Evolutionary conservation across 1,284 basidiomycete species (phyloP).

Genomic region (Heimioporus retisporus): DNA sequence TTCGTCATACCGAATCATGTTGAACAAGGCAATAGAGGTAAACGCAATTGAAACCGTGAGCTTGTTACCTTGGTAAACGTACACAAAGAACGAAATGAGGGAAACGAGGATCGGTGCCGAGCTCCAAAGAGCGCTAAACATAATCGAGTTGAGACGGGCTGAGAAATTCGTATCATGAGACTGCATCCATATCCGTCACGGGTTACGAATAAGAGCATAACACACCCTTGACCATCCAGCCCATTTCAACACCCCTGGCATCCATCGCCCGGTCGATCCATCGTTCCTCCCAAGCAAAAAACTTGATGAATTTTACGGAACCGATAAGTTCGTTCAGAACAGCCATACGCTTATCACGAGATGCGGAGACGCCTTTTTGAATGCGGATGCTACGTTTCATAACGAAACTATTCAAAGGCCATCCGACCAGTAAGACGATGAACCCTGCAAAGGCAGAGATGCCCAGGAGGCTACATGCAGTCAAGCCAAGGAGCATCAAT

Average conservation of each 20-base stretch:
- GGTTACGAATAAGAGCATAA: slow-evolving; percentile 1
- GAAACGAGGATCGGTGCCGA: slow-evolving; percentile 77
- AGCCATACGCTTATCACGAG: slow-evolving; percentile 88
- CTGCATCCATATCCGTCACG: neutral
- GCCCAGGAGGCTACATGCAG: slow-evolving; percentile 76
- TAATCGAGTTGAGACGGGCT: slow-evolving; percentile 73
- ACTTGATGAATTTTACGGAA: slow-evolving; percentile 88
- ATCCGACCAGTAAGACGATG: slow-evolving; percentile 76
- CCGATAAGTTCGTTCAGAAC: slow-evolving; percentile 89
- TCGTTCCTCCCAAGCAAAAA: slow-evolving; percentile 85
- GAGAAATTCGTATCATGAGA: neutral
- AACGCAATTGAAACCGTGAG: slow-evolving; percentile 77
- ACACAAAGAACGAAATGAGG: slow-evolving; percentile 73
- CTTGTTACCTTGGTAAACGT: slow-evolving; percentile 71
- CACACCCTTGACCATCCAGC: slow-evolving; percentile 77
- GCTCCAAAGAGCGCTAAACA: slow-evolving; percentile 74
- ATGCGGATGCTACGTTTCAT: slow-evolving; percentile 73
- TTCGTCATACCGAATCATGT: slow-evolving; percentile 67
- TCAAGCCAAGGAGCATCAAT: slow-evolving; percentile 1
- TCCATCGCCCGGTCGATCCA: slow-evolving; percentile 75
- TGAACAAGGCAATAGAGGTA: slow-evolving; percentile 80
- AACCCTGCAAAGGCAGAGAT: slow-evolving; percentile 90
- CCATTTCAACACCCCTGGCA: slow-evolving; percentile 69
- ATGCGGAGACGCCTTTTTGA: slow-evolving; percentile 76
- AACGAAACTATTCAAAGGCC: slow-evolving; percentile 80